These are phyloP conservation scores for Papilionanthe hybrid DNA, from an alignment of 116 monocot genomes.

Conservation along the genomic window DNA sequence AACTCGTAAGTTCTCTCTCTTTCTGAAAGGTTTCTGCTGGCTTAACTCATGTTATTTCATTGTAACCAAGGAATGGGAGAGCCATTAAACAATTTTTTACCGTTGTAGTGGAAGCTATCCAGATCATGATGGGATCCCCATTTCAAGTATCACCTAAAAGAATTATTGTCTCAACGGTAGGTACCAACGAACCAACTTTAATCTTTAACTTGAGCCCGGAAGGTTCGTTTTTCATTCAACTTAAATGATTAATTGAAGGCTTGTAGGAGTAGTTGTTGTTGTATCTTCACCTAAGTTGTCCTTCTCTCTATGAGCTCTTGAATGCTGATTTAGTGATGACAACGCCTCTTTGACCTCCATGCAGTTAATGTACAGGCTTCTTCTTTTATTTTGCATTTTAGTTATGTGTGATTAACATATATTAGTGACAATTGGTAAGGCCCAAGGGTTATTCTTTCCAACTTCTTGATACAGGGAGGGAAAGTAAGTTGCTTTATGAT, in stretches of 20 bases:
- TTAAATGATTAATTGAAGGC: background rate
- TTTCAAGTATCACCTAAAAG: conserved; percentile 89
- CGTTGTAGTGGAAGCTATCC: conserved; percentile 76
- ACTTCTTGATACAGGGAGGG: background rate
- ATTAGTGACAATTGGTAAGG: background rate
- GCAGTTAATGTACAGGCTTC: too few relatives aligned
- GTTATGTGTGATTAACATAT: background rate
- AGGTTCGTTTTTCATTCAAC: background rate
- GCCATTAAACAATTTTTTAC: conserved; percentile 91
- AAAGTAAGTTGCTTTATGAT: background rate
- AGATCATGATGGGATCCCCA: conserved; percentile 57
- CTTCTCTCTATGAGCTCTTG: background rate
- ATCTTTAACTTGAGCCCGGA: background rate
- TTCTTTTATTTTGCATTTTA: background rate
- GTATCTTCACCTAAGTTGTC: background rate
- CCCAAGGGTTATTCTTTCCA: background rate
- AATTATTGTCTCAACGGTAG: conserved; percentile 95
- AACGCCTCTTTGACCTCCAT: background rate
- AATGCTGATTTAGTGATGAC: background rate
- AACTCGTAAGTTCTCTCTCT: background rate
- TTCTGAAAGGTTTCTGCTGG: background rate
- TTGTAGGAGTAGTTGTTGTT: background rate
- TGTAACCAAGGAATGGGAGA: conserved; percentile 90
- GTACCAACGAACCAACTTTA: conserved; percentile 24
- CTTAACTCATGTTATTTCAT: background rate